Evolutionary conservation across 148 eudicot genomes (phyloP), one percentile per base, ranked within the genome.

Genomic region (Chenopodium formosanum): DNA sequence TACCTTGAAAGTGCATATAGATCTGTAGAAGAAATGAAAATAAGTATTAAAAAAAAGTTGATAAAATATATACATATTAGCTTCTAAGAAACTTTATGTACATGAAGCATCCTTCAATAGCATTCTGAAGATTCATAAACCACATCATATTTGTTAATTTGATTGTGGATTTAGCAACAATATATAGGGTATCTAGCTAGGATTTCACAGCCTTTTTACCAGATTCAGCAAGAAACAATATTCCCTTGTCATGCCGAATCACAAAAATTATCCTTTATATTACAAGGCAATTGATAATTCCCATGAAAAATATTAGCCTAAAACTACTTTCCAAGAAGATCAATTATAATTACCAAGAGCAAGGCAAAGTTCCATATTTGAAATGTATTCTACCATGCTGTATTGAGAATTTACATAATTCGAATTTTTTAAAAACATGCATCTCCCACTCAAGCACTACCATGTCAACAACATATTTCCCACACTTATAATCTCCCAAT

Each of bases 1-100:
- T 78, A 84, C 76, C 98, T 91, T 84, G 97, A 89, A 80, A 93
- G 85, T 48, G 92, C 97, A 86, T 95, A 95, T 52, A 95, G 90
- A 79, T 93, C 98, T 95, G 94, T 86, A 92, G 70, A 78, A 52
- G 31, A 70, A 48, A 52, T 6, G 13, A 65, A 72, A 72, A 4
- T 25, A 32, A 40, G 6, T 40, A 40, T 40, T 40, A 40, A 40
- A 40, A 40, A 5, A 40, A 40, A 40, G 44, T 4, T 40, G 6
- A 40, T 40, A 40, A 40, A 40, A 4, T 40, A 40, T 0, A 40
- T 40, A 5, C 44, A 40, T 40, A 19, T 8, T 12, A 50, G 62
- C 56, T 34, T n/a, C n/a, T 25, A 72, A 56, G 40, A 74, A n/a
- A 65, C 53, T 37, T 29, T 17, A 74, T 25, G 37, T 46, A 4